Conservation (phyloP, 129 eudicot genomes). For the Flaveria ramosissima region DNA sequence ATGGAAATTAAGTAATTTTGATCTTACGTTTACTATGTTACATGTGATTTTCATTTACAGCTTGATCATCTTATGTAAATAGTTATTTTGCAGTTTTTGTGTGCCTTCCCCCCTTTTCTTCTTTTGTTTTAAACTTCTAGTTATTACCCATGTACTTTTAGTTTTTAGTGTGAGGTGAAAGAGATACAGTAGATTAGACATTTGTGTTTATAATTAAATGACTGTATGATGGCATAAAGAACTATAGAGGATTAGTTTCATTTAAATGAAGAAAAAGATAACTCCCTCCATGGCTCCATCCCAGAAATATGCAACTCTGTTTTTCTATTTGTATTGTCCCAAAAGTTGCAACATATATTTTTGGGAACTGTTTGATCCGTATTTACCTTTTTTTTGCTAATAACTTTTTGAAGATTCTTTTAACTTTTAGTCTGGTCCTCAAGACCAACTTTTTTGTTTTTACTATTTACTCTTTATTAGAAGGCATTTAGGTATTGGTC, state of each 20-base stretch:
- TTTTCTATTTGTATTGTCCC: neutral
- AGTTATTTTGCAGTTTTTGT: neutral
- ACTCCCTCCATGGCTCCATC: no score
- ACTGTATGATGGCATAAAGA: neutral
- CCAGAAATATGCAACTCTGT: neutral
- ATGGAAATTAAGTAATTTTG: neutral
- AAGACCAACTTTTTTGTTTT: neutral
- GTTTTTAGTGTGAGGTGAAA: neutral
- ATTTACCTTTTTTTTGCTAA: slow-evolving; percentile 18
- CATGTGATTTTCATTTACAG: neutral
- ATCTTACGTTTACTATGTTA: neutral
- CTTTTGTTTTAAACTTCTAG: no score
- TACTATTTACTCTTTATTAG: neutral
- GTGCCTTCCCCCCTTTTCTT: no score
- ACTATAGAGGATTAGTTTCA: no score
- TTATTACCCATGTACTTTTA: neutral
- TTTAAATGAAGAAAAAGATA: no score
- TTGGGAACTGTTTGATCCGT: slow-evolving; percentile 1
- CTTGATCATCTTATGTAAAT: neutral
- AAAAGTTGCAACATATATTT: neutral
- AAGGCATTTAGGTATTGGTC: slow-evolving; percentile 12
- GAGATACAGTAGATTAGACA: neutral
- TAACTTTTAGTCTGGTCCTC: neutral
- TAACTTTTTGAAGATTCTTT: neutral
- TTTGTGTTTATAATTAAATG: no score